Conservation (phyloP, 1,284 basidiomycete genomes). For the Rhodotorula sp. region DNA sequence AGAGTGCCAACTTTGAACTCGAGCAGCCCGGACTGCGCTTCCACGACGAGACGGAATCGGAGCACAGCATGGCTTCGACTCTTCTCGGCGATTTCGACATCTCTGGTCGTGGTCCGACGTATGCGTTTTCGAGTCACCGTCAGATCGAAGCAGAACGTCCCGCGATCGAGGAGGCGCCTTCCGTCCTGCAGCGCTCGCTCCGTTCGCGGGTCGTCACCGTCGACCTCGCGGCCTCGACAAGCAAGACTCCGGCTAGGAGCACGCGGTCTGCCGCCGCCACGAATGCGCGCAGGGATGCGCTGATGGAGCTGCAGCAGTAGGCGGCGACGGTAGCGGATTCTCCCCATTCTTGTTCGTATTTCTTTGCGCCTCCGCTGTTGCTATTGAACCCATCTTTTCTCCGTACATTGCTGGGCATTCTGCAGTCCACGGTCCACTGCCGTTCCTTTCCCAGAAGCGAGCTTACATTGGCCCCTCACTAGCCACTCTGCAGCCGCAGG, state of each 20-base stretch:
- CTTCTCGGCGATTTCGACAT: slow-evolving; percentile 6
- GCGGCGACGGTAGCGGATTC: no score
- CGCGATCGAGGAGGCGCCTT: background rate
- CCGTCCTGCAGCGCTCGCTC: slow-evolving; percentile 17
- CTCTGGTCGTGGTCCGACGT: background rate
- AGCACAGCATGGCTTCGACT: slow-evolving; percentile 4
- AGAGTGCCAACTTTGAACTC: slow-evolving; percentile 21
- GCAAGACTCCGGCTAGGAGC: slow-evolving; percentile 2
- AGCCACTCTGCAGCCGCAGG: no score
- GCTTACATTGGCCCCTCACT: no score
- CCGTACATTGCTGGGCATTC: background rate
- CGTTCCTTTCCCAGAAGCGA: no score
- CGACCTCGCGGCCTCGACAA: slow-evolving; percentile 6
- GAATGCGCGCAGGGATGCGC: slow-evolving; percentile 16
- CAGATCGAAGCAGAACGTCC: no score
- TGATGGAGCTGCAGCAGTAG: slow-evolving; percentile 17
- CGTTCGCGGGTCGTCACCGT: slow-evolving; percentile 19
- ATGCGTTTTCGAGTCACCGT: no score
- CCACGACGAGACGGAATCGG: slow-evolving; percentile 22
- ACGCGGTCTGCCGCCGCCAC: slow-evolving; percentile 2
- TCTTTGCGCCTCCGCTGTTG: background rate
- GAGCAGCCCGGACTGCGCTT: slow-evolving; percentile 22
- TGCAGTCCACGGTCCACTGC: no score
- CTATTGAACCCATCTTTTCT: background rate
- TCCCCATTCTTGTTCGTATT: background rate